Evolutionary conservation across 1,284 basidiomycete species (phyloP), one percentile per base, ranked within the genome.

Genomic region (Sanghuangporus weigelae): DNA sequence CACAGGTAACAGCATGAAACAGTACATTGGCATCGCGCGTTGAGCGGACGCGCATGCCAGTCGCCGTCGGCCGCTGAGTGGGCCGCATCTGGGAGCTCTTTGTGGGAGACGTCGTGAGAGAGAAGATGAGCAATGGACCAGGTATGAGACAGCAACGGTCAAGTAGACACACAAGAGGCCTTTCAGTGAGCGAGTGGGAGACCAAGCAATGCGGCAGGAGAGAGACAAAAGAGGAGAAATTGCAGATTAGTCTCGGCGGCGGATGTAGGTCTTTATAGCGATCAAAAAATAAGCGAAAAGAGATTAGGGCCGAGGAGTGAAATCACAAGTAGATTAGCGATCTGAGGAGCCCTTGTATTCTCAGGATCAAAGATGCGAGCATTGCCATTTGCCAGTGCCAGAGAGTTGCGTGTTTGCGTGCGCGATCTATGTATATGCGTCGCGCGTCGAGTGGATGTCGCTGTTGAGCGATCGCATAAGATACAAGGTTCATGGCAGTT

Each of bases 11-110:
- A 50, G 76, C 77, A 62, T 76, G 72, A 67, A 76, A 73, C 68
- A 75, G 68, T 63, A 74, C 70, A 58, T 77, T 74, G 0, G 77
- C 77, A 62, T 78, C 77, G 11, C 68, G 63, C 14, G 71, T 67
- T 39, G 70, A 69, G 49, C 74, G 70, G 44, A 76, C 63, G 64
- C 72, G 73, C 42, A 74, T 66, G 57, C 67, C 67, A 16, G 66
- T 68, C 66, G 67, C 70, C 2, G 74, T 75, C 4, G 74, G 73
- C 31, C 61, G 67, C 66, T 74, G 74, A 70, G 71, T 74, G 55
- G 56, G 51, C 57, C 58, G 44, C 58, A 66, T 66, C 19, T 62
- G 53, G 26, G 59, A 26, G 59, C 16, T 44, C 49, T 51, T 57
- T 54, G 59, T 35, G 54, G 59, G 54, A 38, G 63, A 64, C 59